Percentiles rank a stretch among this genome's conserved stretches.
Evolutionary conservation across 1,284 basidiomycete genomes (phyloP).

Genomic region (Trametes versicolor): DNA sequence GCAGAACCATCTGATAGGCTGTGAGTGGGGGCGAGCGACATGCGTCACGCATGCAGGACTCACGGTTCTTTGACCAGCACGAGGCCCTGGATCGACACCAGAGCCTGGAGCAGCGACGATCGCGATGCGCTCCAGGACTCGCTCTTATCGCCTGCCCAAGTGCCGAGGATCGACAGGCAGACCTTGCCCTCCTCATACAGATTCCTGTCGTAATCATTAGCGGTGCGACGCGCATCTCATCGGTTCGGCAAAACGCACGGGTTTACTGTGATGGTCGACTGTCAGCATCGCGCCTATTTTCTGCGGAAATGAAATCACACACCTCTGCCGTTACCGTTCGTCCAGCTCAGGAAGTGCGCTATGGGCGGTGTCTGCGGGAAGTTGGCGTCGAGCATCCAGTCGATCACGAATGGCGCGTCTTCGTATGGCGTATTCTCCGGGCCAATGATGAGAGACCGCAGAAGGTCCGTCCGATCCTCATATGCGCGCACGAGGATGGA

Average conservation of each 20-base stretch:
- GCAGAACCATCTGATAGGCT: conserved; percentile 78
- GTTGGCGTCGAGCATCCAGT: conserved; percentile 90
- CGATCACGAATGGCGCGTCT: conserved; percentile 94
- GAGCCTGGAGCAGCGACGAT: conserved; percentile 90
- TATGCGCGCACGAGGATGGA: conserved; percentile 78
- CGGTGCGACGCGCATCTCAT: too few species aligned
- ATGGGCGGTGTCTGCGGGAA: conserved; percentile 90
- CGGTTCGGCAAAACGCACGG: conserved; percentile 60
- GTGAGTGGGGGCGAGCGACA: conserved; percentile 16
- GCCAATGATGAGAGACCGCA: conserved; percentile 91
- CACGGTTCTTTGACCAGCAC: conserved; percentile 93
- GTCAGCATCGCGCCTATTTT: not conserved
- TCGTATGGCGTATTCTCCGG: conserved; percentile 94
- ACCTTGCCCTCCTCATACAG: conserved; percentile 97
- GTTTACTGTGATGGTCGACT: conserved; percentile 59
- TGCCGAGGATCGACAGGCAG: conserved; percentile 91
- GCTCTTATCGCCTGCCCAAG: conserved; percentile 89
- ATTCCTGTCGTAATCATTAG: conserved; percentile 60
- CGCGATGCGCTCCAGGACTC: conserved; percentile 86
- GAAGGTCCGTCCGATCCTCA: conserved; percentile 86
- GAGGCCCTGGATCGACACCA: conserved; percentile 93
- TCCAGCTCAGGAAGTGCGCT: conserved; percentile 94
- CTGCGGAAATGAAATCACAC: conserved; percentile 40
- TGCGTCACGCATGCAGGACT: conserved; percentile 41
- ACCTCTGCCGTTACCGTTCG: conserved; percentile 92